Evolutionary conservation across 2,329 filamentous ascomycete species (phyloP), one percentile per base, ranked within the genome.

Genomic region (Beauveria medogensis): DNA sequence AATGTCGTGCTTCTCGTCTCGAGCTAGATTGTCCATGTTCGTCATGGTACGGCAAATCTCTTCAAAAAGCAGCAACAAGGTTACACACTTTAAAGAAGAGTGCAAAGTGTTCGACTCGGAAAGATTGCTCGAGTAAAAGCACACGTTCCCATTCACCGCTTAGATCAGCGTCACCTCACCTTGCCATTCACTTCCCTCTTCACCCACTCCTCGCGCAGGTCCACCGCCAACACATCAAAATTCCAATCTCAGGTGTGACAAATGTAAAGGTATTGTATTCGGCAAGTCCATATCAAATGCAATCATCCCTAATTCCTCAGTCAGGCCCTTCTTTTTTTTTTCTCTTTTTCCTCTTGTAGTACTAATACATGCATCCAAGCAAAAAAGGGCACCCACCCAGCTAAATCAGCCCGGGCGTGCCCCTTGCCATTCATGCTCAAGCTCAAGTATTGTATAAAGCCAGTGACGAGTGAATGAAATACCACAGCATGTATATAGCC

Each of bases 311-410:
- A 9, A 28, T 20, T 30, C 26, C 30, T 34, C 20, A 9, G 20
- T 48, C 28, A 9, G 14, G 12, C 5, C 3, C 26, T 40, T 52
- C 44, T 47, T 43, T 53, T 44, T 18, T 44, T 18, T 44, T 24
- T 37, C 22, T 43, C 20, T 30, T 59, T 59, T 47, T 59, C 34
- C 12, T 37, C 34, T 14, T 37, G 34, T 37, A 59, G 30, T 59
- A 59, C 46, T 59, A 59, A 59, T 59, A 59, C 55, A 59, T 59
- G 44, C 55, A 52, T 52, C 55, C 55, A 52, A 59, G 34, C 51
- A 47, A 37, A 37, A 34, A 12, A 34, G 10, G 10, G 30, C 30
- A 34, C 30, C 30, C 30, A 12, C 30, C 30, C 30, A 28, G 52
- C 50, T n/a, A 6, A 5, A 41, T n/a, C 9, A 28, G n/a, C 37